Evolutionary conservation across 305 asterid genomes (phyloP).

Genomic region (Fraxinus greggii): DNA sequence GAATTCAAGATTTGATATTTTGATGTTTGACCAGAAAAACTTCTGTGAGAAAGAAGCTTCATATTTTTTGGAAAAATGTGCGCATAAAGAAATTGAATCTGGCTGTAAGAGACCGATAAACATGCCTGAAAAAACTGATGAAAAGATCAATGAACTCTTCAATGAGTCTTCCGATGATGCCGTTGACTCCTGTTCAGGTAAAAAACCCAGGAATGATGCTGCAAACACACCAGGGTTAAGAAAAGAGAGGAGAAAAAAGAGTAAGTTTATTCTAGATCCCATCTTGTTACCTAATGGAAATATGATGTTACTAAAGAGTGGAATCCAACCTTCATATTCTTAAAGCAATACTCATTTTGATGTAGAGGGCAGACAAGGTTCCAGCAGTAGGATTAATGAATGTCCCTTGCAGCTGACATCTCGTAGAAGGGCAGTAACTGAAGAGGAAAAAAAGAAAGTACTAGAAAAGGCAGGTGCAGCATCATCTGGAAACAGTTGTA

Average conservation of each 20-base stretch:
- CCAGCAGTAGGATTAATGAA: background rate
- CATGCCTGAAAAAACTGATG: background rate
- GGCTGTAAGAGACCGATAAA: slow-evolving; percentile 14
- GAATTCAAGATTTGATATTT: slow-evolving; percentile 23
- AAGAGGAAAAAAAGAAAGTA: slow-evolving; percentile 30
- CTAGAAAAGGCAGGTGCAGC: slow-evolving; percentile 28
- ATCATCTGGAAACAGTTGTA: slow-evolving; percentile 22
- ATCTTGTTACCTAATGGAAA: background rate
- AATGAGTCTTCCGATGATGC: background rate
- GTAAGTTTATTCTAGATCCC: slow-evolving; percentile 6
- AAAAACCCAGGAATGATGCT: background rate
- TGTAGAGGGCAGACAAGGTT: slow-evolving; percentile 20
- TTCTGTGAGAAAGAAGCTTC: slow-evolving; percentile 39
- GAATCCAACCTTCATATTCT: background rate
- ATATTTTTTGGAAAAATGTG: slow-evolving; percentile 35
- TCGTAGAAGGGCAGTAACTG: slow-evolving; percentile 29
- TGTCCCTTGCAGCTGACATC: slow-evolving; percentile 13
- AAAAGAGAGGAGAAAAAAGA: slow-evolving; percentile 6
- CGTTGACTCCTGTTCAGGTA: too few species aligned
- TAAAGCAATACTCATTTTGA: background rate
- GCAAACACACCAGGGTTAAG: slow-evolving; percentile 10
- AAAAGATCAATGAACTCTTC: background rate
- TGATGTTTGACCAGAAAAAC: slow-evolving; percentile 22
- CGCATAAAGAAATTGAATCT: slow-evolving; percentile 18
- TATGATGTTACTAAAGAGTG: background rate